Base-by-base conservation (phyloP, 1,284 basidiomycete genomes). In the Leucoagaricus sp. region DNA sequence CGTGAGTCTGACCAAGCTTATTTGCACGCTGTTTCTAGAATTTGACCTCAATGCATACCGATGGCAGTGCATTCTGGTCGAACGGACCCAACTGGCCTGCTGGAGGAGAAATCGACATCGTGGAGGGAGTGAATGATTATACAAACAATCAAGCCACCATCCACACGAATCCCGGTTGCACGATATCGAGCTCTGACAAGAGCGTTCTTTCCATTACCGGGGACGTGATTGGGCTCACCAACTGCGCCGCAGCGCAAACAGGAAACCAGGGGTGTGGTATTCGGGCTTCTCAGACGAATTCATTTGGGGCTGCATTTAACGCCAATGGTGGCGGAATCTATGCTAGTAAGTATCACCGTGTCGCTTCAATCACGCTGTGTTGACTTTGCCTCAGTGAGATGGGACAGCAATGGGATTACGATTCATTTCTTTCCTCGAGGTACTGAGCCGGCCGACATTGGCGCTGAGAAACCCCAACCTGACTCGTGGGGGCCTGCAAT, bases 51-150 rank as follows among this genome's bases (percentile, higher is more conserved):
- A 54, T 12, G 34, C 25, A 55, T 50, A 44, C 33, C 12, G 31
- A 47, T 44, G 26, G 29, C 25, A 80, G 79, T 50, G 79, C 80
- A 13, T 81, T 79, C 60, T 82, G 79, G 79, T 71, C 72, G 15
- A 78, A 76, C 64, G 70, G 87, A 28, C 85, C 85, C 6, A 81
- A 83, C 58, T 94, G 92, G 92, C 92, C 92, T 5, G 59, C 62
- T 31, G 73, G 69, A 13, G 91, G 92, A 40, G 92, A 95, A 73
- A 93, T 95, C 44, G 93, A 95, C 71, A 93, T 94, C 58, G 76
- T 94, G 25, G 94, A 95, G 72, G 90, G 86, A 19, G 84, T 90
- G 15, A 84, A 92, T 66, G 83, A 90, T 63, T 88, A 90, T 67
- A 88, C 83, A 28, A 81, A 84, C 63, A 90, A 93, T 69, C 91